phyloP scores from a whole-genome alignment of 257 asterid species.

The Solanum ossicruentum region DNA sequence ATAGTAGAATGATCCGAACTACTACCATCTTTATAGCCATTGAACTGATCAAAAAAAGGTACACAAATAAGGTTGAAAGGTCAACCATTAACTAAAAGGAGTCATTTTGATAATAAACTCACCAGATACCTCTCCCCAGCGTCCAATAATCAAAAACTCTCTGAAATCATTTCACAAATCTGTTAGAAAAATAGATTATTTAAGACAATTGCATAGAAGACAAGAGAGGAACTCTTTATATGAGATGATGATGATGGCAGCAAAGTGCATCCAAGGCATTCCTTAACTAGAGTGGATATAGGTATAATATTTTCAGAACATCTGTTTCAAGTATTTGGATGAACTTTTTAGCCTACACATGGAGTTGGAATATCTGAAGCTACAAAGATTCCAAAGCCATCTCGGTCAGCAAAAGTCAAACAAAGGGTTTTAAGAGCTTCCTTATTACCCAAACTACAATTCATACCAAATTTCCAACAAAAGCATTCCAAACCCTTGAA shows the following conservation, averaged over 20 bases:
- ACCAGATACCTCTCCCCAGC: not conserved
- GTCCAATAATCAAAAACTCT: not conserved
- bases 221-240: not conserved
- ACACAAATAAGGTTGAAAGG: not conserved
- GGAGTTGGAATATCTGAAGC: not conserved
- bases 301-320: not conserved
- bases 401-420: not conserved
- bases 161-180: not conserved
- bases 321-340: not conserved
- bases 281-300: not conserved
- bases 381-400: not conserved
- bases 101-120: not conserved
- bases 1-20: not conserved
- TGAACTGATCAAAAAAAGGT: not conserved
- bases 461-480: not conserved
- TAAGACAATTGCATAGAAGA: not conserved
- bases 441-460: not conserved
- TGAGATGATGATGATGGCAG: not conserved
- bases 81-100: not conserved
- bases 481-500: slow-evolving; percentile 1
- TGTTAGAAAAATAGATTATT: not conserved
- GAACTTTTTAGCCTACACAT: not conserved
- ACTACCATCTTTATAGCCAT: not conserved
- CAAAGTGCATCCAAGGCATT: not conserved
- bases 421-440: not conserved